phyloP scores from a whole-genome alignment of 805 yeast genomes.

The Yarrowia yakushimensis region DNA sequence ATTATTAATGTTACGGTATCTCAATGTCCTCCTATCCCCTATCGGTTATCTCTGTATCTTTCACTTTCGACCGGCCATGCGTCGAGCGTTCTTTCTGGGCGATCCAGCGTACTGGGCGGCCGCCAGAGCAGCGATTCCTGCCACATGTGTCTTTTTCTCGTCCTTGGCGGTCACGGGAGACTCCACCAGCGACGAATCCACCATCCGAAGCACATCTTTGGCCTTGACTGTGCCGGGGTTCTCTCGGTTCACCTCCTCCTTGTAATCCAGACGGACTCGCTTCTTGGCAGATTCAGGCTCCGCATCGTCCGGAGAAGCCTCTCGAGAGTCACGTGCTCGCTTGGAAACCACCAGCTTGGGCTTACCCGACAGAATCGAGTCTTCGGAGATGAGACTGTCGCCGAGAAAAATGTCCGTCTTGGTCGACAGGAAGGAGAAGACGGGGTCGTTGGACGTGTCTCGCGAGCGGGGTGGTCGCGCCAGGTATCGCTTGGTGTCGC shows the following conservation, averaged over 20 bases:
- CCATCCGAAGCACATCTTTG: constrained; percentile 39
- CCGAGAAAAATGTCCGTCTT: constrained; percentile 19
- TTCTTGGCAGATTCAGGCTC: constrained; percentile 29
- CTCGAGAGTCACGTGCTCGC: constrained; percentile 29
- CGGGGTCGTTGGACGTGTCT: constrained; percentile 19
- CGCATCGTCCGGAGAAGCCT: constrained; percentile 25
- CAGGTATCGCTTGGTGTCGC: constrained; percentile 26
- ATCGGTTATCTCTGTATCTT: constrained; percentile 3
- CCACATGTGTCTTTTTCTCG: not conserved
- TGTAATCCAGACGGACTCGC: constrained; percentile 30
- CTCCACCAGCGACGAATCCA: constrained; percentile 39
- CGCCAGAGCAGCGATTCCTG: not conserved
- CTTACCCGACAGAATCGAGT: constrained; percentile 14
- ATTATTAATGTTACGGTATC: constrained; percentile 6
- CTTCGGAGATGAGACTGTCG: constrained; percentile 27
- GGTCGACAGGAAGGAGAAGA: not conserved
- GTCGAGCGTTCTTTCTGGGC: constrained; percentile 7
- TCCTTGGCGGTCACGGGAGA: constrained; percentile 34
- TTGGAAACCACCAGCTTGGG: constrained; percentile 13
- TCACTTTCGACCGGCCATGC: not conserved
- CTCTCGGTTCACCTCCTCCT: constrained; percentile 30
- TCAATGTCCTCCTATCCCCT: not conserved
- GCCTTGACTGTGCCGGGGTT: constrained; percentile 34
- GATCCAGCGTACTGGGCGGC: constrained; percentile 15
- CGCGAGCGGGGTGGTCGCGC: constrained; percentile 24